These are phyloP conservation scores for Aspergillus nidulans DNA, from an alignment of 495 filamentous ascomycete genomes.

Conservation along the genomic window DNA sequence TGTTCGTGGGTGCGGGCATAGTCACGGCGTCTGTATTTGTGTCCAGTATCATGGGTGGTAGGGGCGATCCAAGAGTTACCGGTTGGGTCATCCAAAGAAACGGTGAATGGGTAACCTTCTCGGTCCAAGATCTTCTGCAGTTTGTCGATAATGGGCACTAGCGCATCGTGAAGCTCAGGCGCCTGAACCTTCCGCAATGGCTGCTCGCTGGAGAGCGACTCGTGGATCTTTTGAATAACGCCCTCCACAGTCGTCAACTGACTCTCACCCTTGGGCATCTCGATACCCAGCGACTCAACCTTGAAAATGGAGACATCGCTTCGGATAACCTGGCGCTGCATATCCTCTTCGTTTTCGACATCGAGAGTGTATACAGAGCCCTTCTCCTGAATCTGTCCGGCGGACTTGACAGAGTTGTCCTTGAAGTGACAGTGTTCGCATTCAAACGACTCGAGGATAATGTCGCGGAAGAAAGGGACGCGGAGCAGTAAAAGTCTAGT, in stretches of 20 bases:
- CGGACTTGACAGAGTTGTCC: slow-evolving; percentile 89
- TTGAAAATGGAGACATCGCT: slow-evolving; percentile 78
- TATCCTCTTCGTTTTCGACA: slow-evolving; percentile 62
- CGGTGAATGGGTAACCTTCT: slow-evolving; percentile 76
- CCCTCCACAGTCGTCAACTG: slow-evolving; percentile 92
- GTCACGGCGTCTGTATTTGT: slow-evolving; percentile 77
- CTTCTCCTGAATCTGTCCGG: slow-evolving; percentile 83
- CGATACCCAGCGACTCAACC: slow-evolving; percentile 81
- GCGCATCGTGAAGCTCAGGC: slow-evolving; percentile 70
- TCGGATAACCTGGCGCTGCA: slow-evolving; percentile 84
- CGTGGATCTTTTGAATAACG: slow-evolving; percentile 66
- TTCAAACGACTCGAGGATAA: slow-evolving; percentile 93
- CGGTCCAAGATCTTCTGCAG: slow-evolving; percentile 69
- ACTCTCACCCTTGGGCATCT: slow-evolving; percentile 83
- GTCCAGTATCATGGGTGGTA: slow-evolving; percentile 59
- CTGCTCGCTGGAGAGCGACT: slow-evolving; percentile 74
- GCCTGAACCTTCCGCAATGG: slow-evolving; percentile 63
- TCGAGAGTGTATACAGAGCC: slow-evolving; percentile 75
- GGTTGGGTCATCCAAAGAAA: slow-evolving; percentile 81
- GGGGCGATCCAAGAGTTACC: slow-evolving; percentile 99
- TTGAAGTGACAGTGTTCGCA: slow-evolving; percentile 83
- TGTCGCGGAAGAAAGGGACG: slow-evolving; percentile 94
- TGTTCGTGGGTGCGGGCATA: slow-evolving; percentile 79
- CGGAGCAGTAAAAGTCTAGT: slow-evolving; percentile 83
- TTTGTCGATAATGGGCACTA: slow-evolving; percentile 66